Evolutionary conservation across 495 filamentous ascomycete species (phyloP).

Genomic region (Massariosphaeria phaeospora): DNA sequence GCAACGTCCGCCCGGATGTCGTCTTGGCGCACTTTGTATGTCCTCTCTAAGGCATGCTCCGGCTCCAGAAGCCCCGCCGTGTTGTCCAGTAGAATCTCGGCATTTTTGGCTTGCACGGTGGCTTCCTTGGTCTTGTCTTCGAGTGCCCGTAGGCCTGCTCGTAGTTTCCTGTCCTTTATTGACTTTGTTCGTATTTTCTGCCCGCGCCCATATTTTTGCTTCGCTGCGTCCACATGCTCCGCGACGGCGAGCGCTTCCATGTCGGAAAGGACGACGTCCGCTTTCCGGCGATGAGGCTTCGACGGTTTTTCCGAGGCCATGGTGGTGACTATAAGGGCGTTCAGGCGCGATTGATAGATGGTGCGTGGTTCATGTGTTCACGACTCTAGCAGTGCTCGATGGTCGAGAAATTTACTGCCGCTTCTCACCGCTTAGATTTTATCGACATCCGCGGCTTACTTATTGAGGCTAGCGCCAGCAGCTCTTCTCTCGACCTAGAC

Average conservation of each 20-base stretch:
- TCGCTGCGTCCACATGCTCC: constrained; percentile 51
- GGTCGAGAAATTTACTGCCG: too few species aligned
- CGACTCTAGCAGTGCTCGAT: too few species aligned
- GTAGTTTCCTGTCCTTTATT: constrained; percentile 81
- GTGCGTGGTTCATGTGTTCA: too few species aligned
- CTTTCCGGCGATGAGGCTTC: constrained; percentile 15
- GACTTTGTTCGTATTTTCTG: constrained; percentile 53
- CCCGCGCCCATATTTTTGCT: constrained; percentile 79
- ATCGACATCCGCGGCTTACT: too few species aligned
- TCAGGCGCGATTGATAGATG: too few species aligned
- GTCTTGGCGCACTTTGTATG: constrained; percentile 85
- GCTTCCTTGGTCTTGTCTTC: constrained; percentile 81
- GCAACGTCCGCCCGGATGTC: constrained; percentile 73
- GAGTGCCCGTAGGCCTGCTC: constrained; percentile 68
- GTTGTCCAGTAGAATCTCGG: constrained; percentile 89
- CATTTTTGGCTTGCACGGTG: constrained; percentile 77
- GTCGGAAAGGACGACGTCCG: constrained; percentile 26
- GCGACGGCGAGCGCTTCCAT: constrained; percentile 33
- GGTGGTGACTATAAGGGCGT: too few species aligned
- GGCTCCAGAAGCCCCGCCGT: constrained; percentile 81
- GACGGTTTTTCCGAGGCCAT: constrained; percentile 7
- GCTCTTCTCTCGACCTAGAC: too few species aligned
- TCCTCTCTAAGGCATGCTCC: constrained; percentile 80
- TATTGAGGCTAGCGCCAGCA: too few species aligned
- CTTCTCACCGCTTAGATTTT: too few species aligned